Evolutionary conservation across 2,329 filamentous ascomycete species (phyloP), one percentile per base, ranked within the genome.

Genomic region (Talaromyces sp.): DNA sequence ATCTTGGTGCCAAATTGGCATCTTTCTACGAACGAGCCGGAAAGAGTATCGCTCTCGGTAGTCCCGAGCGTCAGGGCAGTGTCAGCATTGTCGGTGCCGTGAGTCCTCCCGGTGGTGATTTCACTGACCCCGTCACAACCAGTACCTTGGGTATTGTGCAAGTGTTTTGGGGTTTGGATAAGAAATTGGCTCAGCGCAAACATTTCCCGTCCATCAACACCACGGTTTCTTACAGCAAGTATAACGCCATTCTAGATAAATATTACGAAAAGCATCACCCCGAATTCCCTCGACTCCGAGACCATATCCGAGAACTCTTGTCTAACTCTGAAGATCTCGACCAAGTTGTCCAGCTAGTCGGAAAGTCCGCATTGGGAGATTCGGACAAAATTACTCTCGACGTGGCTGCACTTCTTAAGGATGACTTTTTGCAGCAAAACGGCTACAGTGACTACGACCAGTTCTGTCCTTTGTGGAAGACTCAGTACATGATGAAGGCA

Each of bases 181-280:
- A 99, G 88, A 97, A 97, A 82, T 87, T 99, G 61, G 94, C 94
- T 21, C 94, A 97, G 79, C 88, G 94, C 69, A 99, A 99, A 80
- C 94, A 99, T 78, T 99, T 99, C 83, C 94, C 94, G 5, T 97
- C 92, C 33, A 92, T 99, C 81, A 99, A 99, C 81, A 97, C 94
- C 8, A 85, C 86, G 19, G 80, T 90, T 65, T 96, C 91, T 64
- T 99, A 99, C 85, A 93, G 87, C 83, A 99, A 99, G 81, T 99
- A 99, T 80, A 95, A 88, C 46, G 86, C 75, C 61, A 82, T 89
- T 41, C 84, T 99, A 55, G 91, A 97, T 79, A 91, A 89, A 75
- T 97, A 85, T 81, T 99, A 99, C 78, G 87, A 93, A 74, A 90
- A 96, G 81, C 82, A 96, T 67, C 89, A 88, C 74, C 91, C 94